phyloP scores from a whole-genome alignment of 2,329 filamentous ascomycete species.

The Chaetothyriales sp. region DNA sequence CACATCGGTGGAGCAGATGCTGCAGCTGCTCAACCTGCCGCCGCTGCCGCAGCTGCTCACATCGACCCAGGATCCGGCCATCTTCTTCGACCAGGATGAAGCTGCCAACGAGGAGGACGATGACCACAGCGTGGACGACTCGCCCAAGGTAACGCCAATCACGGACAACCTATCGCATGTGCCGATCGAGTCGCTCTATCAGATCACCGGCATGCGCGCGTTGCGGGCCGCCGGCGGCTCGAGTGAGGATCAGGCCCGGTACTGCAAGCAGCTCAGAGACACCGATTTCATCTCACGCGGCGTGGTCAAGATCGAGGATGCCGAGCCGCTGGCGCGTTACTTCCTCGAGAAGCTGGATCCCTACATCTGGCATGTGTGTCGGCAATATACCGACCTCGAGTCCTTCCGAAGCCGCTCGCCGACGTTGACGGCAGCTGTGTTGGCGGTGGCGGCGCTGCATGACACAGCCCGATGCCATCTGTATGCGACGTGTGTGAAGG shows the following conservation, averaged over 20 bases:
- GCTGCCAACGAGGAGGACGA: conserved; percentile 31
- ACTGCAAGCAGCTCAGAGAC: conserved; percentile 25
- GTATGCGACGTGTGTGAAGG: conserved; percentile 31
- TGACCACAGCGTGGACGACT: conserved; percentile 27
- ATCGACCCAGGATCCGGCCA: conserved; percentile 17
- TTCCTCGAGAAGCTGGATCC: conserved; percentile 33
- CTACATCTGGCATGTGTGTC: conserved; percentile 34
- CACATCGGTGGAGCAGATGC: conserved; percentile 20
- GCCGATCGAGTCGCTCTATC: conserved; percentile 24
- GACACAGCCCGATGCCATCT: conserved; percentile 21
- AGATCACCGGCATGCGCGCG: conserved; percentile 21
- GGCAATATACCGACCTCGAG: conserved; percentile 32
- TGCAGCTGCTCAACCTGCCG: conserved; percentile 26
- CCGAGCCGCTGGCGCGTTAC: conserved; percentile 26
- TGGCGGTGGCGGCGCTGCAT: conserved; percentile 35
- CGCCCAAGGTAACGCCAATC: conserved; percentile 18
- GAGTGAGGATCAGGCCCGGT: conserved; percentile 18
- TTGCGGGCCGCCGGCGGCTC: conserved; percentile 20
- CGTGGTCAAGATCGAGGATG: conserved; percentile 29
- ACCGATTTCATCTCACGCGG: conserved; percentile 38
- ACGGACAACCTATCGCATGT: conserved; percentile 21
- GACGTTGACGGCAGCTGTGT: conserved; percentile 35
- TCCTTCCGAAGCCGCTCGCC: conserved; percentile 34
- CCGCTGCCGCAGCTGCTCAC: conserved; percentile 24
- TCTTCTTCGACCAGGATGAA: conserved; percentile 23